Conservation (phyloP, 176 grass and related monocot genomes). For the Panicum miliaceum region DNA sequence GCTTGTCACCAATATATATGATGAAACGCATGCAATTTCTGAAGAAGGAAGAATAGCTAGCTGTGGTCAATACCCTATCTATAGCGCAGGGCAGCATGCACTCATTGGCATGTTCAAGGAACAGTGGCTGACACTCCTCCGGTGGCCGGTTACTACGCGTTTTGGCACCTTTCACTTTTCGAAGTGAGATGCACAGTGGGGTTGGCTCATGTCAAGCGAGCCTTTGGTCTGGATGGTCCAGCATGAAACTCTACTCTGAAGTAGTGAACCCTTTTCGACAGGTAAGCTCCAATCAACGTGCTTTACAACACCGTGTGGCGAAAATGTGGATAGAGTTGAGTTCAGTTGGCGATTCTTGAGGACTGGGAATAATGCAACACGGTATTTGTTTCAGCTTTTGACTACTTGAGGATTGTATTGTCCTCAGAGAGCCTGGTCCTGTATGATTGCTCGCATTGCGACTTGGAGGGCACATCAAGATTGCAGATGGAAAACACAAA, state of each 20-base stretch:
- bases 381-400: no score
- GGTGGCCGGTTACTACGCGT: neutral
- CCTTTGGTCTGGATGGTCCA: neutral
- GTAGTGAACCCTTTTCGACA: no score
- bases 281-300: no score
- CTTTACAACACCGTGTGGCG: no score
- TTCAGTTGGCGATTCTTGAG: no score
- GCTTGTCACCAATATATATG: neutral
- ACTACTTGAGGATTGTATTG: no score
- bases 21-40: neutral
- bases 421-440: no score
- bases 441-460: no score
- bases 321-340: no score
- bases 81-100: neutral
- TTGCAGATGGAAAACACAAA: no score
- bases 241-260: neutral
- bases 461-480: no score
- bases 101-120: neutral
- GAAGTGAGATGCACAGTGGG: neutral
- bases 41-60: neutral
- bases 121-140: neutral
- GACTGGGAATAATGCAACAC: no score
- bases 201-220: neutral
- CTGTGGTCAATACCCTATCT: neutral
- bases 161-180: neutral